Evolutionary conservation across 495 filamentous ascomycete species (phyloP).

Genomic region (Cryomyces antarcticus): DNA sequence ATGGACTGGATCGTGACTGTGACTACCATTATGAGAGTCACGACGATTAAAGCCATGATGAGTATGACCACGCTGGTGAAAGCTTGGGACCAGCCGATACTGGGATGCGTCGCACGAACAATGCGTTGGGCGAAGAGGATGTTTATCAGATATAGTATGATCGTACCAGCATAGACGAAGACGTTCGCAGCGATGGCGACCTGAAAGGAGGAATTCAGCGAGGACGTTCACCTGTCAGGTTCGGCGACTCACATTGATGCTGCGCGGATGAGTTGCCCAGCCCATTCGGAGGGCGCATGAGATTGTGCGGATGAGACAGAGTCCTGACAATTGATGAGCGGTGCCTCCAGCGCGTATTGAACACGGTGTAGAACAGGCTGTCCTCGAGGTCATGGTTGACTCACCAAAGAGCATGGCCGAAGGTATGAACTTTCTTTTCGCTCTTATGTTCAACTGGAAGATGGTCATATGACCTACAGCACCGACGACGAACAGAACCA

Average conservation of each 20-base stretch:
- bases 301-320: conserved; percentile 18
- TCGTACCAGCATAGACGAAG: conserved; percentile 54
- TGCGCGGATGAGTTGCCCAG: conserved; percentile 4
- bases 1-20: conserved; percentile 39
- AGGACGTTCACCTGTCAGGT: conserved; percentile 1
- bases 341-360: neutral
- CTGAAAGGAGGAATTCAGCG: conserved; percentile 7
- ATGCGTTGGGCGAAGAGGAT: conserved; percentile 63
- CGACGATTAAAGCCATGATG: conserved; percentile 39
- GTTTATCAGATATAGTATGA: conserved; percentile 67
- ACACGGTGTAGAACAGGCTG: no score
- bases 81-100: conserved; percentile 40
- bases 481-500: conserved; percentile 15
- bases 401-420: conserved; percentile 44
- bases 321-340: conserved; percentile 5
- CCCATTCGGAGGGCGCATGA: conserved; percentile 14
- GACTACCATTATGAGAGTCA: conserved; percentile 50
- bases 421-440: conserved; percentile 17
- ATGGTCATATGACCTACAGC: conserved; percentile 11
- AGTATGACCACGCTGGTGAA: conserved; percentile 29
- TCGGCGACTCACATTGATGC: conserved; percentile 5
- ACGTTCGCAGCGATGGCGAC: conserved; percentile 18
- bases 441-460: conserved; percentile 9
- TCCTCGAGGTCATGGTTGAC: neutral
- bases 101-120: conserved; percentile 49